phyloP scores from a whole-genome alignment of 345 rosid species.

The Populus tremula region DNA sequence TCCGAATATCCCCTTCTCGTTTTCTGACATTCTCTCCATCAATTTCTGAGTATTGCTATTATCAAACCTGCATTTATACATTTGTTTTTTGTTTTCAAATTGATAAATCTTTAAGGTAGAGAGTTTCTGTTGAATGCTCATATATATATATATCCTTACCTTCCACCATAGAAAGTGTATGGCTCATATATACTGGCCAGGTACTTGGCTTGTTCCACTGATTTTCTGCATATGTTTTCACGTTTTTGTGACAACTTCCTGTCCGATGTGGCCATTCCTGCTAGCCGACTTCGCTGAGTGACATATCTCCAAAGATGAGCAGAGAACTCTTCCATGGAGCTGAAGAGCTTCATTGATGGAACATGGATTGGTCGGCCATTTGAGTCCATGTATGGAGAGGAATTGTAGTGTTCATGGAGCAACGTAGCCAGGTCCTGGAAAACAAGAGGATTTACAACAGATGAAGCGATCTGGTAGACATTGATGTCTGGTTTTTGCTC shows the following conservation, averaged over 20 bases:
- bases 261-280: slow-evolving; percentile 32
- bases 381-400: slow-evolving; percentile 63
- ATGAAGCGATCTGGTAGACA: slow-evolving; percentile 87
- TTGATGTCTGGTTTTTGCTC: slow-evolving; percentile 56
- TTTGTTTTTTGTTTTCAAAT: not conserved
- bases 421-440: slow-evolving; percentile 60
- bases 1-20: slow-evolving; percentile 65
- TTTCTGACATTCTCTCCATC: slow-evolving; percentile 74
- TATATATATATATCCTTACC: slow-evolving; percentile 46
- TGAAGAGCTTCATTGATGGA: slow-evolving; percentile 73
- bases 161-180: slow-evolving; percentile 83
- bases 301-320: slow-evolving; percentile 69
- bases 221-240: slow-evolving; percentile 61
- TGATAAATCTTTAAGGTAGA: not conserved
- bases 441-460: slow-evolving; percentile 73
- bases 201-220: slow-evolving; percentile 79
- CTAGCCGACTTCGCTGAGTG: slow-evolving; percentile 40
- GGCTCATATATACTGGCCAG: slow-evolving; percentile 81
- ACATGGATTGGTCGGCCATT: slow-evolving; percentile 74
- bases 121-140: not conserved
- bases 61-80: slow-evolving; percentile 53
- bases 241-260: slow-evolving; percentile 56
- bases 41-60: slow-evolving; percentile 71
- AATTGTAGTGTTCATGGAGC: slow-evolving; percentile 67
- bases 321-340: slow-evolving; percentile 70